These are phyloP conservation scores for Thielaviopsis ethacetica DNA, from an alignment of 2,329 filamentous ascomycete species.

Conservation along the genomic window DNA sequence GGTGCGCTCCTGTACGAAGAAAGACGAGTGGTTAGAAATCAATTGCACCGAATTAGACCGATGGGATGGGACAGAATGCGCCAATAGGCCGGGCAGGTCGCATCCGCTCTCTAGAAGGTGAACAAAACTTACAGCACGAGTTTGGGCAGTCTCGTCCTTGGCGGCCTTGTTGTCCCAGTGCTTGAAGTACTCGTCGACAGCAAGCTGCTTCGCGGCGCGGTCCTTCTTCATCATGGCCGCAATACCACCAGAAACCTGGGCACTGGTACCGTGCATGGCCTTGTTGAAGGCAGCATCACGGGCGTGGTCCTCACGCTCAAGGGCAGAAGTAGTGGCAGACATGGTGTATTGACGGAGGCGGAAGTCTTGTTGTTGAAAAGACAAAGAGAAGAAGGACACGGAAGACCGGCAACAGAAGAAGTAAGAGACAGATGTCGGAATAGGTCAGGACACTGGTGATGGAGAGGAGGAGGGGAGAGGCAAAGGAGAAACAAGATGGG, in stretches of 20 bases:
- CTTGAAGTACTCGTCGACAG: constrained; percentile 87
- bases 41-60: background rate
- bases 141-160: constrained; percentile 66
- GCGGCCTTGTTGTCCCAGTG: constrained; percentile 81
- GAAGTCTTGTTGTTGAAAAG: constrained; percentile 10
- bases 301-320: constrained; percentile 68
- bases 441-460: background rate
- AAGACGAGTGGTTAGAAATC: background rate
- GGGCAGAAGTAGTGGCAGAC: constrained; percentile 10
- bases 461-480: background rate
- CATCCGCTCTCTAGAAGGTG: too few relatives aligned
- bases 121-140: constrained; percentile 48
- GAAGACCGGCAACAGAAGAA: constrained; percentile 10
- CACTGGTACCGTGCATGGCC: constrained; percentile 62
- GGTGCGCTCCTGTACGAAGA: constrained; percentile 44
- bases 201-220: constrained; percentile 54
- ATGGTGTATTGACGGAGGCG: background rate
- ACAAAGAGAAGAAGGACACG: constrained; percentile 1
- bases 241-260: constrained; percentile 55
- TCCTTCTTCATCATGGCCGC: constrained; percentile 77
- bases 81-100: background rate
- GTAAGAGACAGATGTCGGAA: constrained; percentile 4
- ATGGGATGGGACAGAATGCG: background rate
- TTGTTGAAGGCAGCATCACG: constrained; percentile 87
- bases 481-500: background rate